These are phyloP conservation scores for Gracilaria caudata DNA, from an alignment of 23 red algal genomes.

Conservation along the genomic window DNA sequence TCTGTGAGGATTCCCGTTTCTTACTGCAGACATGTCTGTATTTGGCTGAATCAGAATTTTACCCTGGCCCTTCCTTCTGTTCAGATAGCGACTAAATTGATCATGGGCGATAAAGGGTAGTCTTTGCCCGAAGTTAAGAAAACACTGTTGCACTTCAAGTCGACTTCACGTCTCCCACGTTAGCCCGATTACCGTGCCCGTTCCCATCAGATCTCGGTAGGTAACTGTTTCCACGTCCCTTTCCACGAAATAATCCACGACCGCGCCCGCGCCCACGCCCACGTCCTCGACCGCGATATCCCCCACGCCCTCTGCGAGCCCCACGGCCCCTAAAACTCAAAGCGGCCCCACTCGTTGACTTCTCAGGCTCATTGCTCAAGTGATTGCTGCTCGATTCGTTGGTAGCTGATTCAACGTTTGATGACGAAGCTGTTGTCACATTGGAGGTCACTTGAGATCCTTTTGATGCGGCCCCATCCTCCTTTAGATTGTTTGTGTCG, in stretches of 20 bases:
- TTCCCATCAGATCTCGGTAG: neutral
- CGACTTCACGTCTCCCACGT: neutral
- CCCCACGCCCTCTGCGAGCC: conserved; percentile 7
- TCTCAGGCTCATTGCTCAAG: neutral
- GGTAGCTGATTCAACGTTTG: neutral
- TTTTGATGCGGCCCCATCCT: neutral
- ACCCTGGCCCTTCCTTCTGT: neutral
- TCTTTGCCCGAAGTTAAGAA: neutral
- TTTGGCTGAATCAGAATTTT: neutral
- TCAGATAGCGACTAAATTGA: neutral
- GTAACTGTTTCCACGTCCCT: neutral
- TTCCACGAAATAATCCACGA: conserved; percentile 24
- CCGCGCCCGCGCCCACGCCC: conserved; percentile 23
- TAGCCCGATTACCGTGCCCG: neutral
- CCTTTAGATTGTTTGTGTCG: neutral
- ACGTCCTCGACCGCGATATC: conserved; percentile 34
- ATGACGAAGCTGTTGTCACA: neutral
- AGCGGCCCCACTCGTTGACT: neutral
- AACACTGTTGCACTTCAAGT: neutral
- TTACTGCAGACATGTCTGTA: neutral
- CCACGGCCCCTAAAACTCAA: neutral
- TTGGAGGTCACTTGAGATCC: neutral
- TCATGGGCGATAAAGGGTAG: neutral
- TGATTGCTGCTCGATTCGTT: neutral
- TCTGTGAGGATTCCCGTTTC: neutral